These are phyloP conservation scores for Cladosporium phlei DNA, from an alignment of 2,329 filamentous ascomycete genomes.

Conservation along the genomic window DNA sequence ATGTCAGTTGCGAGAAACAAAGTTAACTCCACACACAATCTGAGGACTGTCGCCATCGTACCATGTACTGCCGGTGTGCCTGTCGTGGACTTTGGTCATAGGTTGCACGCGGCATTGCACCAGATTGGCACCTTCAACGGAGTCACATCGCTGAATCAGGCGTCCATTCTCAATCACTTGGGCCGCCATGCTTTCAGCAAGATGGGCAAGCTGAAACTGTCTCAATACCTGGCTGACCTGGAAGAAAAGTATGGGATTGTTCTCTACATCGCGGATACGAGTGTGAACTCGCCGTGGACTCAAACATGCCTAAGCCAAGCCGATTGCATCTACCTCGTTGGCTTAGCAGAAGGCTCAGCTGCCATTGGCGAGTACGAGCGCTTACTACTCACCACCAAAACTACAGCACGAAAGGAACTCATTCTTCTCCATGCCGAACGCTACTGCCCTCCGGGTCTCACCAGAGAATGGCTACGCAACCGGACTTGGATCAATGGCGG, in stretches of 20 bases:
- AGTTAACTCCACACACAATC: slow-evolving; percentile 80
- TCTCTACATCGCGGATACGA: slow-evolving; percentile 93
- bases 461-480: slow-evolving; percentile 79
- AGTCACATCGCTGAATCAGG: slow-evolving; percentile 87
- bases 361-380: slow-evolving; percentile 94
- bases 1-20: slow-evolving; percentile 53
- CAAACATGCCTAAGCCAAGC: slow-evolving; percentile 96
- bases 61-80: slow-evolving; percentile 89
- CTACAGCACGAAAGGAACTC: slow-evolving; percentile 86
- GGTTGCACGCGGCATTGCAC: slow-evolving; percentile 77
- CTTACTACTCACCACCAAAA: slow-evolving; percentile 94
- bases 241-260: slow-evolving; percentile 97
- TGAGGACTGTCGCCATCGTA: slow-evolving; percentile 86
- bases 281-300: slow-evolving; percentile 95
- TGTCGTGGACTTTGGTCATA: slow-evolving; percentile 89
- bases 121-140: slow-evolving; percentile 88
- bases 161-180: slow-evolving; percentile 88
- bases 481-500: slow-evolving; percentile 97
- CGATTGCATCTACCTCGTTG: slow-evolving; percentile 90
- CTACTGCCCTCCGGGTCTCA: slow-evolving; percentile 79
- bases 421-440: slow-evolving; percentile 85
- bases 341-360: slow-evolving; percentile 82
- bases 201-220: slow-evolving; percentile 93
- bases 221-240: slow-evolving; percentile 91
- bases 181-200: slow-evolving; percentile 94